These are phyloP conservation scores for Citrus medica DNA, from an alignment of 345 rosid genomes.

Conservation along the genomic window DNA sequence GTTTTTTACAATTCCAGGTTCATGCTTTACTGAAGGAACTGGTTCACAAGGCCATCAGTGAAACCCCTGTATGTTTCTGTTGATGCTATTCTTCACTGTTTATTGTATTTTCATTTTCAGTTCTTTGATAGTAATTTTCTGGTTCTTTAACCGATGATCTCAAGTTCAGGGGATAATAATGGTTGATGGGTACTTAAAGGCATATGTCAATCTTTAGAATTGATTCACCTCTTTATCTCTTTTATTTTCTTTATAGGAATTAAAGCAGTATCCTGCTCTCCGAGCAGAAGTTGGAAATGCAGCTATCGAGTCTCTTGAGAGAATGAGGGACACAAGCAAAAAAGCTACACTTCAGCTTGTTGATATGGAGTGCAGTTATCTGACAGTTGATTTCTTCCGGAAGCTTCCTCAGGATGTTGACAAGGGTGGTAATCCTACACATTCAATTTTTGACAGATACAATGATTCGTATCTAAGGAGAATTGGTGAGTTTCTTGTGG, in stretches of 20 bases:
- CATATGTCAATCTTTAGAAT: not conserved
- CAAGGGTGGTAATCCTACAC: conserved; percentile 97
- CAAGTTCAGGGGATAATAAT: not conserved
- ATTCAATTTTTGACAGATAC: conserved; percentile 93
- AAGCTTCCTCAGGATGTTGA: conserved; percentile 98
- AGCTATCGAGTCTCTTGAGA: conserved; percentile 84
- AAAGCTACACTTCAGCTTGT: conserved; percentile 92
- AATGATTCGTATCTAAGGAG: conserved; percentile 87
- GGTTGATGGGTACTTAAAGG: not conserved
- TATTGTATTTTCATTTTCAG: not conserved
- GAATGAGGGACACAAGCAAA: conserved; percentile 86
- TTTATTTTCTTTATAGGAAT: conserved; percentile 49
- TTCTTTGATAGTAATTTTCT: not conserved
- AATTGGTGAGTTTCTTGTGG: conserved; percentile 54
- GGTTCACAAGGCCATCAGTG: conserved; percentile 89
- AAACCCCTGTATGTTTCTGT: conserved; percentile 66
- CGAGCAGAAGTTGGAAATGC: conserved; percentile 92
- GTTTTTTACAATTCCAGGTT: conserved; percentile 47
- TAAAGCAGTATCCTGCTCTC: conserved; percentile 95
- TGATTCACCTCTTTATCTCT: not conserved
- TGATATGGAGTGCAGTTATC: conserved; percentile 92
- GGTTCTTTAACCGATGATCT: not conserved
- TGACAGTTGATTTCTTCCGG: conserved; percentile 95
- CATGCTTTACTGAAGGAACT: conserved; percentile 90
- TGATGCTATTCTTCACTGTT: conserved; percentile 5